Conservation (phyloP, 2,329 filamentous ascomycete species). For the Sphaerulina vaccinii region DNA sequence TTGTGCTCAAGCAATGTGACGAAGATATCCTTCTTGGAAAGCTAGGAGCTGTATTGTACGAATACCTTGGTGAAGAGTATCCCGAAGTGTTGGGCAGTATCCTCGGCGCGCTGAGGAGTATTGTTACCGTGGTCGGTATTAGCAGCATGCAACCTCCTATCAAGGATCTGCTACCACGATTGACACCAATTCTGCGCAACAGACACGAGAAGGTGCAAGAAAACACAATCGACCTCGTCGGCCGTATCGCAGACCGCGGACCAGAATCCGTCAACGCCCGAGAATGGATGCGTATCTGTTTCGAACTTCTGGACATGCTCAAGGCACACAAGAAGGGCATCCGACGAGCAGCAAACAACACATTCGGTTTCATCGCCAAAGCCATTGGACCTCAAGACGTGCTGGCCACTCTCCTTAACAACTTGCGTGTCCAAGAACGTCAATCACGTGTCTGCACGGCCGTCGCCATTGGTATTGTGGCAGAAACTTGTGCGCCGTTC, state of each 20-base stretch:
- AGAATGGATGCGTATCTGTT: constrained; percentile 99
- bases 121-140: constrained; percentile 97
- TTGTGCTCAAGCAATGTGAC: constrained; percentile 98
- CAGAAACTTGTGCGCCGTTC: constrained; percentile 96
- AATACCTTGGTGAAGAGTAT: constrained; percentile 97
- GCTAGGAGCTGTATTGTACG: constrained; percentile 89
- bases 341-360: constrained; percentile 96
- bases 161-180: constrained; percentile 87
- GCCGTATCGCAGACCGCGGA: constrained; percentile 94
- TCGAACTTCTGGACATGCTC: constrained; percentile 97
- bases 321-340: constrained; percentile 99
- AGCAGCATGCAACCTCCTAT: constrained; percentile 98
- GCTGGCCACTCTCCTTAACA: constrained; percentile 90
- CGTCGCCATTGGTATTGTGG: constrained; percentile 96
- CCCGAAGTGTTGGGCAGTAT: constrained; percentile 97
- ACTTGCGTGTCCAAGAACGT: constrained; percentile 92
- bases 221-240: constrained; percentile 96
- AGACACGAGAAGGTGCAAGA: constrained; percentile 99
- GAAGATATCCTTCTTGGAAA: constrained; percentile 96
- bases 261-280: constrained; percentile 94
- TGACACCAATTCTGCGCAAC: constrained; percentile 97
- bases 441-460: constrained; percentile 98
- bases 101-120: constrained; percentile 87
- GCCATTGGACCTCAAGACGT: constrained; percentile 98
- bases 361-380: constrained; percentile 98